phyloP scores from a whole-genome alignment of 257 asterid species.

The Gardenia jasminoides region DNA sequence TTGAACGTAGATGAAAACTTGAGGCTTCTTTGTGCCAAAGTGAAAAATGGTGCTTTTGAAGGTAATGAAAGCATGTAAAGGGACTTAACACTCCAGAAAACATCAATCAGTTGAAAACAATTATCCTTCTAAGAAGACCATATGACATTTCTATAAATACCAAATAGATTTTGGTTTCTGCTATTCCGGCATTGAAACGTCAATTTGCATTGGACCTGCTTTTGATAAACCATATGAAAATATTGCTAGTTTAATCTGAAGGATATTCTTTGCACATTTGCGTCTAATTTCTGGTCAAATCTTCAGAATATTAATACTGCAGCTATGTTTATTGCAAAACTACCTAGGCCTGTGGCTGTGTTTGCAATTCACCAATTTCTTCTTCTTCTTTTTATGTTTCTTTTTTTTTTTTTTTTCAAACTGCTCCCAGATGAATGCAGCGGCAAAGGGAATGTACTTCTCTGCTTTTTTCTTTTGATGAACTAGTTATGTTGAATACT shows the following conservation, averaged over 20 bases:
- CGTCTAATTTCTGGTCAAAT: not conserved
- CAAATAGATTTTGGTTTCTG: not conserved
- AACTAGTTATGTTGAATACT: not conserved
- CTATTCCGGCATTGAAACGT: not conserved
- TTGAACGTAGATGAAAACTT: not conserved
- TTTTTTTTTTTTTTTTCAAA: not conserved
- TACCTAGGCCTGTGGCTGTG: not conserved
- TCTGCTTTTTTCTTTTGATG: not conserved
- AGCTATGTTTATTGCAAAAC: not conserved
- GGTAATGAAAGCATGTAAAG: not conserved
- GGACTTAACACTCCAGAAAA: not conserved
- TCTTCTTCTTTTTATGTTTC: not conserved
- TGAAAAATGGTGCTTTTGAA: not conserved
- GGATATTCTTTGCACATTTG: not conserved
- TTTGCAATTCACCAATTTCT: not conserved
- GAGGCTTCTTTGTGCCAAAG: not conserved
- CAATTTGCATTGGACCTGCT: not conserved
- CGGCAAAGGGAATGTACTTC: not conserved
- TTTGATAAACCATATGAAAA: not conserved
- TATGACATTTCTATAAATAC: not conserved
- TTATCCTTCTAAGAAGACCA: too few relatives aligned
- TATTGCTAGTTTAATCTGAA: not conserved
- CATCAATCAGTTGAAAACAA: not conserved
- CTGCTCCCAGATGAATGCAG: slow-evolving; percentile 1
- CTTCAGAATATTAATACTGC: not conserved